Conservation (phyloP, 768 basidiomycete genomes). For the Rubroboletus pulcherrimus region DNA sequence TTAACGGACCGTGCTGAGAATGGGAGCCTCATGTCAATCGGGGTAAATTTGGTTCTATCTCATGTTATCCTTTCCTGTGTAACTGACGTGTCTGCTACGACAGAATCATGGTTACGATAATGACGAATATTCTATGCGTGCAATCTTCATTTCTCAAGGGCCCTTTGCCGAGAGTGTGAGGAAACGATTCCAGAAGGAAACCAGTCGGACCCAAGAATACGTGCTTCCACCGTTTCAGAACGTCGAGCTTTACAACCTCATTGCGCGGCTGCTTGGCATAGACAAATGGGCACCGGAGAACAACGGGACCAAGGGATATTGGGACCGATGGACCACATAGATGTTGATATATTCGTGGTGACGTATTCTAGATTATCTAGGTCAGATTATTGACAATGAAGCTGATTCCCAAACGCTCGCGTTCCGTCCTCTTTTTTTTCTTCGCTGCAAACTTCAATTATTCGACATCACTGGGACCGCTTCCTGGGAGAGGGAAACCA, state of each 20-base stretch:
- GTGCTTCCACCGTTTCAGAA: slow-evolving; percentile 78
- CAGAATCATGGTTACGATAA: slow-evolving; percentile 92
- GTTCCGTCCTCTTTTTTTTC: neutral
- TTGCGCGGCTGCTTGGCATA: slow-evolving; percentile 69
- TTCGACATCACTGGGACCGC: neutral
- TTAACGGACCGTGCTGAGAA: slow-evolving; percentile 63
- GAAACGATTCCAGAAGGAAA: neutral
- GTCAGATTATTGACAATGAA: neutral
- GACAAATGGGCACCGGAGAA: slow-evolving; percentile 50
- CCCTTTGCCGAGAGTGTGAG: slow-evolving; percentile 54
- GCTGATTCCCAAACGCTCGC: neutral
- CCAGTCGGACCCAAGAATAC: slow-evolving; percentile 37
- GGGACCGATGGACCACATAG: slow-evolving; percentile 52
- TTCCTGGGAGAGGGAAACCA: neutral
- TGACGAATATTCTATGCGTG: slow-evolving; percentile 67
- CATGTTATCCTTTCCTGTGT: neutral
- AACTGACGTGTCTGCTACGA: neutral
- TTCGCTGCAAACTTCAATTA: neutral
- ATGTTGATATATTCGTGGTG: neutral
- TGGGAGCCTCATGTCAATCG: slow-evolving; percentile 56
- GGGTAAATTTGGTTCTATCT: slow-evolving; percentile 39
- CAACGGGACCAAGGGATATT: slow-evolving; percentile 78
- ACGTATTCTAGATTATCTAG: neutral
- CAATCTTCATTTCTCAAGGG: slow-evolving; percentile 86
- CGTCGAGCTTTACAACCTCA: slow-evolving; percentile 78